Conservation (phyloP, 164 flowering plant genomes). For the Piper betle region DNA sequence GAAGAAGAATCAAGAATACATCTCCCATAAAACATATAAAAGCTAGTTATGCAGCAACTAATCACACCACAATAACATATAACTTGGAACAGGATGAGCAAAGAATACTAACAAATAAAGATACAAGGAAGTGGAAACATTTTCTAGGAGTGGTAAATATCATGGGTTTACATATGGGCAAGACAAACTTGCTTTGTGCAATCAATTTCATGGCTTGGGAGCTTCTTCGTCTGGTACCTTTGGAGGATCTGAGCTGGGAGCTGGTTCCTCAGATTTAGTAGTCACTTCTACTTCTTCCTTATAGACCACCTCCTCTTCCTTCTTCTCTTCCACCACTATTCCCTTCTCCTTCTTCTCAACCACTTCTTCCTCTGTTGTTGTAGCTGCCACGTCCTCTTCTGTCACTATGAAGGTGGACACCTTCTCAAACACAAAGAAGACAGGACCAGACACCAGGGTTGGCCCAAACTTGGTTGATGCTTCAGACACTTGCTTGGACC, state of each 20-base stretch:
- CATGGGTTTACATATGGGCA: no score
- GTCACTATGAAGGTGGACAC: constrained; percentile 44
- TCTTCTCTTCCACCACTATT: constrained; percentile 1
- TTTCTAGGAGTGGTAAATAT: no score
- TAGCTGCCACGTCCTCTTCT: constrained; percentile 28
- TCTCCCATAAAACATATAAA: no score
- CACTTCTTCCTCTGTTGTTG: constrained; percentile 6
- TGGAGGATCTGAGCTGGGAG: constrained; percentile 6
- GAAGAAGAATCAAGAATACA: no score
- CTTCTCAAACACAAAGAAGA: constrained; percentile 68
- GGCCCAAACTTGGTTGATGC: constrained; percentile 45
- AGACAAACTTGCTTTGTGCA: neutral
- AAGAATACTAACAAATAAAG: no score
- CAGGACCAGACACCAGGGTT: constrained; percentile 38
- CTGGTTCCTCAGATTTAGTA: neutral
- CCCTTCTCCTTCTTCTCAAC: neutral
- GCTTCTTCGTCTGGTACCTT: constrained; percentile 14
- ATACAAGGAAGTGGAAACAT: neutral
- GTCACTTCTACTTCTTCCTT: constrained; percentile 7
- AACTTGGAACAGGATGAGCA: no score
- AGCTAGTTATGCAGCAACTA: no score
- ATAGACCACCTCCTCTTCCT: constrained; percentile 16
- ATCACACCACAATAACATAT: no score
- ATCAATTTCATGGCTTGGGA: constrained; percentile 6
- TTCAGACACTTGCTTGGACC: constrained; percentile 54